Conservation (phyloP, 208 protist genomes). For the Acanthamoeba healyi region DNA sequence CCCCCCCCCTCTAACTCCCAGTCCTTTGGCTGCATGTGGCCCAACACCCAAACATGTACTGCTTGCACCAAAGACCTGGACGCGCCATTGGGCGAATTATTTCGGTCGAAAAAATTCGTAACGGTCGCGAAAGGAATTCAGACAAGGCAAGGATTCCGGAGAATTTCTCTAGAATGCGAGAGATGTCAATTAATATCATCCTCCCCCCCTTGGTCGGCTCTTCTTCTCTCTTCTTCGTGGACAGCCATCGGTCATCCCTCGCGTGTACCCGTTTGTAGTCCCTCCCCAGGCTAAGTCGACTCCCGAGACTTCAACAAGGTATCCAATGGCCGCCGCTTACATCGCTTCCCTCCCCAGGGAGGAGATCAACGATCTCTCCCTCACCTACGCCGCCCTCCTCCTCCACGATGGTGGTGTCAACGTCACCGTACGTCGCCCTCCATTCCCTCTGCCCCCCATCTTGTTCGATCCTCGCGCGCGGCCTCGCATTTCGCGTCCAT, state of each 20-base stretch:
- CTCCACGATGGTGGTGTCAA: conserved; percentile 69
- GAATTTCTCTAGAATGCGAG: conserved; percentile 12
- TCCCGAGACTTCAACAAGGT: conserved; percentile 28
- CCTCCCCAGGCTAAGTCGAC: conserved; percentile 27
- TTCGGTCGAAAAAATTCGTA: too few species aligned
- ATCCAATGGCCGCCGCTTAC: conserved; percentile 1
- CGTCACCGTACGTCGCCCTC: conserved; percentile 11
- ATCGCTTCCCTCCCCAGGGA: conserved; percentile 28
- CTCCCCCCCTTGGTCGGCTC: not conserved
- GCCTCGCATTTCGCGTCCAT: too few species aligned
- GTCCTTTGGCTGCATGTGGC: too few species aligned
- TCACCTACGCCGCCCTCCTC: conserved; percentile 46
- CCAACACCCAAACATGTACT: too few species aligned
- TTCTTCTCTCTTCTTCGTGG: conserved; percentile 56
- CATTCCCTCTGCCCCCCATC: too few species aligned
- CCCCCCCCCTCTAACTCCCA: too few species aligned
- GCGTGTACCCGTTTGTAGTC: conserved; percentile 17
- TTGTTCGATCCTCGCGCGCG: not conserved
- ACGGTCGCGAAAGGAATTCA: too few species aligned
- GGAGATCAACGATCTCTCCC: conserved; percentile 62
- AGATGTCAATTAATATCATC: conserved; percentile 23
- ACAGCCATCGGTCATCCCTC: conserved; percentile 10
- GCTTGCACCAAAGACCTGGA: too few species aligned
- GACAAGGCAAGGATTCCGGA: not conserved
- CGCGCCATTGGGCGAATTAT: too few species aligned